These are phyloP conservation scores for Stereum hirsutum DNA, from an alignment of 1,284 basidiomycete genomes.

Conservation along the genomic window DNA sequence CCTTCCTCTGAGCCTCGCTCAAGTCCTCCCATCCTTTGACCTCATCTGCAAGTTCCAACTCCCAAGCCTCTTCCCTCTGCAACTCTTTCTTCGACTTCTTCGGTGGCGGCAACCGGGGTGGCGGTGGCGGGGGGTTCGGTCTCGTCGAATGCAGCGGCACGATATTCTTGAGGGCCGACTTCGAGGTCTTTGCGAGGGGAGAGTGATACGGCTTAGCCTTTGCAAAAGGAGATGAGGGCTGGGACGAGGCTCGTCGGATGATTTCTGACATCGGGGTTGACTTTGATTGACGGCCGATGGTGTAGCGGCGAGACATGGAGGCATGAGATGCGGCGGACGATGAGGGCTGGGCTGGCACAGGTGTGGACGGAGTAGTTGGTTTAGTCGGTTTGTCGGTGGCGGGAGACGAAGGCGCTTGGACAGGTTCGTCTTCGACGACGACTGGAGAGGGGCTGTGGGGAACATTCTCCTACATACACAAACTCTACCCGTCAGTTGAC, in stretches of 20 bases:
- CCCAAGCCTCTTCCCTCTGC: constrained; percentile 67
- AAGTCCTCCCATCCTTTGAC: constrained; percentile 66
- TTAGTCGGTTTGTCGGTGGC: too few species aligned
- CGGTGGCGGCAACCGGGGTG: constrained; percentile 50
- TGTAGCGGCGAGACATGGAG: constrained; percentile 4
- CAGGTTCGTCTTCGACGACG: too few species aligned
- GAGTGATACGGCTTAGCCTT: constrained; percentile 36
- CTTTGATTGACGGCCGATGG: constrained; percentile 17
- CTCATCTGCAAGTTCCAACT: constrained; percentile 65
- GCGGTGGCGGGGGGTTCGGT: constrained; percentile 58
- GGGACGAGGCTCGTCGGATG: constrained; percentile 59
- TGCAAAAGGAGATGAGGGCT: constrained; percentile 53
- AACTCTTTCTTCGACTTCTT: constrained; percentile 73
- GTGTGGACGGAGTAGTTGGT: neutral
- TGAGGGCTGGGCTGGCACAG: constrained; percentile 4
- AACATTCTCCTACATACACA: constrained; percentile 2
- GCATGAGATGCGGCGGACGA: too few species aligned
- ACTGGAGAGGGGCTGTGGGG: too few species aligned
- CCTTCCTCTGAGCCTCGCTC: constrained; percentile 53
- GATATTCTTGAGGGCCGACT: constrained; percentile 50
- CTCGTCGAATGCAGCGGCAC: constrained; percentile 67
- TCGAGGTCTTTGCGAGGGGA: constrained; percentile 55
- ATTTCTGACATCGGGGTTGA: constrained; percentile 63
- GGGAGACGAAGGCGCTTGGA: too few species aligned
- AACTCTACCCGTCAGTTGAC: too few species aligned